phyloP scores from a whole-genome alignment of 257 asterid genomes.

The Solanum piurae region DNA sequence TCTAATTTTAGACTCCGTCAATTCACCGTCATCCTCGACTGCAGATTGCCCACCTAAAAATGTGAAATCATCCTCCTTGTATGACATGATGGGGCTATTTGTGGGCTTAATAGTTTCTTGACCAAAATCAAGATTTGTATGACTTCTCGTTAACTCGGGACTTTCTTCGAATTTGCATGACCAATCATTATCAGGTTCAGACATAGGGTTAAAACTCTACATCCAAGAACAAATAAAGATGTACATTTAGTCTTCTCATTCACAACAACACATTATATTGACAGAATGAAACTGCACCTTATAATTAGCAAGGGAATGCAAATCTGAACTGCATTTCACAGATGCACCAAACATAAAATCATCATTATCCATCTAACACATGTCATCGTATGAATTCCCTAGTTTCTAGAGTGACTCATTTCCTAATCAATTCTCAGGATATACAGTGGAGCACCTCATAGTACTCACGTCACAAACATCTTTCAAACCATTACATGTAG shows the following conservation, averaged over 20 bases:
- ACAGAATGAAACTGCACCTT: slow-evolving; percentile 43
- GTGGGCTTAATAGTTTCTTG: slow-evolving; percentile 27
- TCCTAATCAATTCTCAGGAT: slow-evolving; percentile 42
- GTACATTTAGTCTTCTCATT: neutral
- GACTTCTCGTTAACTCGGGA: slow-evolving; percentile 42
- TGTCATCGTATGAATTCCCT: slow-evolving; percentile 69
- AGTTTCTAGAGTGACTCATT: slow-evolving; percentile 56
- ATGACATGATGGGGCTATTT: slow-evolving; percentile 27
- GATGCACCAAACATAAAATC: slow-evolving; percentile 54
- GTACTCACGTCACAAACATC: slow-evolving; percentile 35
- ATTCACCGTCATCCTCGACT: slow-evolving; percentile 77
- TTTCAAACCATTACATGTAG: slow-evolving; percentile 55
- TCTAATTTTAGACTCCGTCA: slow-evolving; percentile 77
- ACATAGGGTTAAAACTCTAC: slow-evolving; percentile 89
- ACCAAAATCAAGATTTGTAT: slow-evolving; percentile 24
- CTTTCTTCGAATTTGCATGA: slow-evolving; percentile 66
- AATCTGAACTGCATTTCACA: slow-evolving; percentile 28
- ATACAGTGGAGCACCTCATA: slow-evolving; percentile 41
- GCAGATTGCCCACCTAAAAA: slow-evolving; percentile 51
- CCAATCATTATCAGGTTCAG: slow-evolving; percentile 80
- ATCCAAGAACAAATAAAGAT: neutral
- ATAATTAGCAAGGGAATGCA: slow-evolving; percentile 46
- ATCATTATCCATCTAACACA: slow-evolving; percentile 72
- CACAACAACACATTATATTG: neutral
- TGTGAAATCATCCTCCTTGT: slow-evolving; percentile 52